Base-by-base conservation (phyloP, 2,329 filamentous ascomycete species). In the Tolypocladium nubicola region DNA sequence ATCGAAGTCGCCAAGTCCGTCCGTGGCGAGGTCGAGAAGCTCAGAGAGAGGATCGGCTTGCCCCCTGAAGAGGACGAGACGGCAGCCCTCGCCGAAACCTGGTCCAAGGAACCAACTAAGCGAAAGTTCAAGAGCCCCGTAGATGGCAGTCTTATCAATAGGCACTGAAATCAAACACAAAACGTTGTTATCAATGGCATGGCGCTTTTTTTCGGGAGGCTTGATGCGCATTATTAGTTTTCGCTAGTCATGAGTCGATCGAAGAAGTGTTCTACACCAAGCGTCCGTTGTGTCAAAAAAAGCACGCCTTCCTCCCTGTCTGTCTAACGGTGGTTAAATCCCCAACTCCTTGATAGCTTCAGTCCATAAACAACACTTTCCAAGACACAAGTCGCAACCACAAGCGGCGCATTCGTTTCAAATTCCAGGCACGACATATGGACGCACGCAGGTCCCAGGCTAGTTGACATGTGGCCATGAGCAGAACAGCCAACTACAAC, bases 1-100 rank as follows among this genome's bases (percentile, higher is more conserved):
- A 84, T 88, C 56, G 90, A 96, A 70, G 90, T 93, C 53, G 90
- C 93, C 2, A 79, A 80, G 69, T 81, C 86, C 59, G 83, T 97
- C 39, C 80, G 94, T 53, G 80, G 88, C 57, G 88, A 95, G 68
- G 87, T 99, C 3, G 73, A 93, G 55, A 89, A 90, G 65, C 79
- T 97, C 26, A 81, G 93, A 60, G 79, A 83, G 61, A 79, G 79
- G 50, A 75, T 88, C 58, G 92, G 91, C 1, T 83, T 88, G 60
- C 82, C 88, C 1, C 63, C 63, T n/a, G 90, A 96, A 59, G 87
- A 95, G 63, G 89, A 96, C 64, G 85, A 88, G 0, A 86, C 88
- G 63, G 81, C 85, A 53, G 87, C 85, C 10, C 73, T 92, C 35
- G 90, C 88, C 0, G 89, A 93, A 71, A 96, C 91, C 1, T 97